Evolutionary conservation across 306 rosid species (phyloP).

Genomic region (Casuarina cunninghamiana): DNA sequence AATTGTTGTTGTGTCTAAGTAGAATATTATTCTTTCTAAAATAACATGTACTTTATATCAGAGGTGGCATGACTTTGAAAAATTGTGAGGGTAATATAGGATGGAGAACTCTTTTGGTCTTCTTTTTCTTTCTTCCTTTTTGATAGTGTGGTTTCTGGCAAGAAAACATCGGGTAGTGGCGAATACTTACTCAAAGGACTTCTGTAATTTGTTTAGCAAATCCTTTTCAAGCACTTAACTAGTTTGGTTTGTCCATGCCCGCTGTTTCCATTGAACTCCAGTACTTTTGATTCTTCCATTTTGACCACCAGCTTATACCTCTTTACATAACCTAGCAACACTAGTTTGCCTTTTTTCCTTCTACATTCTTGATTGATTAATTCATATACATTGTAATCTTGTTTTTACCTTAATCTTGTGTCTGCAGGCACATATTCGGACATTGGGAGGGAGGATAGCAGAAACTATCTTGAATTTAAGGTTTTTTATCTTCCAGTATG

Average conservation of each 20-base stretch:
- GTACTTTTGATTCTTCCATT: neutral
- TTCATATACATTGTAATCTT: neutral
- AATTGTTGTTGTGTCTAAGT: too few relatives aligned
- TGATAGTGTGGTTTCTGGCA: neutral
- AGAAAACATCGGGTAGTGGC: neutral
- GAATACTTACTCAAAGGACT: neutral
- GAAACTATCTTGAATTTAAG: conserved; percentile 86
- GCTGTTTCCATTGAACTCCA: neutral
- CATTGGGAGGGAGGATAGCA: conserved; percentile 67
- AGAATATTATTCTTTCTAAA: too few relatives aligned
- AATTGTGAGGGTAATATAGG: too few relatives aligned
- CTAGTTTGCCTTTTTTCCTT: neutral
- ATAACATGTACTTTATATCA: too few relatives aligned
- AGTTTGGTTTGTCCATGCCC: neutral
- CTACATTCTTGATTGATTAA: neutral
- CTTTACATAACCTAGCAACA: neutral
- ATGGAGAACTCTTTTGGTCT: neutral
- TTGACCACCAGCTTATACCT: neutral
- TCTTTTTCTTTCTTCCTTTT: too few relatives aligned
- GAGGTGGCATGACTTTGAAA: too few relatives aligned
- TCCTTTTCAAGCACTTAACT: neutral
- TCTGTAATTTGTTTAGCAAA: neutral
- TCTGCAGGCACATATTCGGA: conserved; percentile 78
- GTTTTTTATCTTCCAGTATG: conserved; percentile 94
- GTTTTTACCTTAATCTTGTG: neutral